phyloP scores from a whole-genome alignment of 2,329 filamentous ascomycete species.

The Penicillium capsulatum region DNA sequence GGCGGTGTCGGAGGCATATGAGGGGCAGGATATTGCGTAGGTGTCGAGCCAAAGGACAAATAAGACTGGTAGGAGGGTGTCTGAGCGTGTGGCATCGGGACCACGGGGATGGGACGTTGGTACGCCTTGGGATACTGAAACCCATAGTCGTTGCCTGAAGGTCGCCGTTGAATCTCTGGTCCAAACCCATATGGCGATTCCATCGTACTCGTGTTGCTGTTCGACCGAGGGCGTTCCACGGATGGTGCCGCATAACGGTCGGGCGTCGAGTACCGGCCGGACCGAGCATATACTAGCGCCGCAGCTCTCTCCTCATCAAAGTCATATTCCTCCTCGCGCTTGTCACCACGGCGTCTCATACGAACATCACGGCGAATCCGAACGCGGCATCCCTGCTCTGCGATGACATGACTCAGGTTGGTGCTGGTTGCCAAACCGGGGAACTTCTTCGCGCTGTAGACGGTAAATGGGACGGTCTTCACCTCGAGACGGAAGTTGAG shows the following conservation, averaged over 20 bases:
- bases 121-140: slow-evolving; percentile 36
- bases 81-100: slow-evolving; percentile 38
- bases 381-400: slow-evolving; percentile 96
- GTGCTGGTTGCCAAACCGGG: slow-evolving; percentile 90
- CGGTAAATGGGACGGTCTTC: slow-evolving; percentile 79
- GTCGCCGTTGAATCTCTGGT: slow-evolving; percentile 44
- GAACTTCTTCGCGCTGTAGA: slow-evolving; percentile 98
- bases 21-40: slow-evolving; percentile 41
- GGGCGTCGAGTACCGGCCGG: slow-evolving; percentile 50
- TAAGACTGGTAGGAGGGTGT: slow-evolving; percentile 40
- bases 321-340: slow-evolving; percentile 63
- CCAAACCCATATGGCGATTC: slow-evolving; percentile 44
- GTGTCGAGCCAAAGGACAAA: slow-evolving; percentile 41
- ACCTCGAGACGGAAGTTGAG: slow-evolving; percentile 87
- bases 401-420: slow-evolving; percentile 78
- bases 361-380: slow-evolving; percentile 90
- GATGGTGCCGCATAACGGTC: slow-evolving; percentile 45
- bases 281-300: slow-evolving; percentile 43
- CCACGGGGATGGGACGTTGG: slow-evolving; percentile 35
- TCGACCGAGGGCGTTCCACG: slow-evolving; percentile 55
- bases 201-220: slow-evolving; percentile 55
- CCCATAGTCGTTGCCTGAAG: slow-evolving; percentile 48
- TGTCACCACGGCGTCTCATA: slow-evolving; percentile 78
- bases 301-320: slow-evolving; percentile 51
- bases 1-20: slow-evolving; percentile 45